Base-by-base conservation (phyloP, 2,329 filamentous ascomycete species). In the Cladosporium sp. region DNA sequence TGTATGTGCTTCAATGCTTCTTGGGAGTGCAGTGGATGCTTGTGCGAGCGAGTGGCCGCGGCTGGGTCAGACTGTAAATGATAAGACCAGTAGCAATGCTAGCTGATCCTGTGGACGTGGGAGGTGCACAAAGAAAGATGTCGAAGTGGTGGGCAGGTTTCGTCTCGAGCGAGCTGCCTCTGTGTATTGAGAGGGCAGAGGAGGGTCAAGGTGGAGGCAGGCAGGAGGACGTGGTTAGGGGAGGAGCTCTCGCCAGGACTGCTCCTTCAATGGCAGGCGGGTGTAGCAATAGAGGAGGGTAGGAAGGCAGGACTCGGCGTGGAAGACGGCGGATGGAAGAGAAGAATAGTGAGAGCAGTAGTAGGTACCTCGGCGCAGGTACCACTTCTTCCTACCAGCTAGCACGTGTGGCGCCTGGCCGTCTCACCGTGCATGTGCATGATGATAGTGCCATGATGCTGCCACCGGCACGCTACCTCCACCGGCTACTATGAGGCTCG, bases 51-150 rank as follows among this genome's bases (percentile, higher is more conserved):
- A 38, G 52, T 55, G 22, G 52, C 39, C 20, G 17, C 43, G 51
- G 12, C 9, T 25, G 7, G 47, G 17, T 50, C 30, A 15, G 47
- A 25, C 17, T 20, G 30, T 12, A 51, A 25, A 17, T 5, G 11
- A 47, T 39, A 49, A 50, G 54, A 47, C 42, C 36, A 49, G 54
- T 56, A 56, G 42, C 42, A 56, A 56, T 56, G 54, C 54, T n/a
- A 19, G 42, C 54, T 56, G 54, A 39, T 56, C 42, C 42, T 40
- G 30, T 19, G 47, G 42, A 45, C 22, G 22, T n/a, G 22, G 19
- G 36, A 39, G 40, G 42, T 49, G 52, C 39, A 30, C 14, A 28
- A 19, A 22, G 54, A 56, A 14, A 49, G 54, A 56, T 56, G 28
- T 22, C 17, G 39, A n/a, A 25, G 28, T 39, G 49, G 19, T 22